Conservation (phyloP, 352 stramenopile genomes). For the Globisporangium perplexum region DNA sequence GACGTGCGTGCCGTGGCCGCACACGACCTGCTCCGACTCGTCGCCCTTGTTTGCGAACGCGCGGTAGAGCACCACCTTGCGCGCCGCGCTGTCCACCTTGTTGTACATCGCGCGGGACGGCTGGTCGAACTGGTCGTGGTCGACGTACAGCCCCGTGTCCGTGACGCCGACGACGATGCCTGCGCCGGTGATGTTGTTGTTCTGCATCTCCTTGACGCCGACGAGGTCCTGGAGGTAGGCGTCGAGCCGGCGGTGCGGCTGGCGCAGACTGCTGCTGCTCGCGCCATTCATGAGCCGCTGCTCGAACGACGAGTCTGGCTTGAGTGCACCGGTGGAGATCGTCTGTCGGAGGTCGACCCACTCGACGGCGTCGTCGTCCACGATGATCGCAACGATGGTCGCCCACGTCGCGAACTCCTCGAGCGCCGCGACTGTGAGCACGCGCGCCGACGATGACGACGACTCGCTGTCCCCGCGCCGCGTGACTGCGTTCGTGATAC, state of each 20-base stretch:
- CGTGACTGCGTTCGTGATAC: constrained; percentile 46
- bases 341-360: constrained; percentile 60
- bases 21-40: constrained; percentile 51
- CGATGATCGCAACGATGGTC: constrained; percentile 32
- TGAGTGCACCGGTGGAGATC: constrained; percentile 34
- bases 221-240: constrained; percentile 51
- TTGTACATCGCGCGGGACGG: constrained; percentile 50
- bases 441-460: constrained; percentile 15
- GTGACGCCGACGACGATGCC: constrained; percentile 67
- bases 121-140: constrained; percentile 79
- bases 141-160: constrained; percentile 70
- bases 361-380: constrained; percentile 57
- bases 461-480: constrained; percentile 13
- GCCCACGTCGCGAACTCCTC: constrained; percentile 62
- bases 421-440: constrained; percentile 32
- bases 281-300: constrained; percentile 25
- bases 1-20: constrained; percentile 88
- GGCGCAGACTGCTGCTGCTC: not conserved
- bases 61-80: constrained; percentile 83
- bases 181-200: constrained; percentile 60
- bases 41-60: constrained; percentile 67
- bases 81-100: constrained; percentile 36
- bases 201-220: constrained; percentile 41
- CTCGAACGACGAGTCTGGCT: constrained; percentile 26
- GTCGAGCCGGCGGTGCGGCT: constrained; percentile 22